phyloP scores from a whole-genome alignment of 306 rosid species.

The Casuarina cunninghamiana region DNA sequence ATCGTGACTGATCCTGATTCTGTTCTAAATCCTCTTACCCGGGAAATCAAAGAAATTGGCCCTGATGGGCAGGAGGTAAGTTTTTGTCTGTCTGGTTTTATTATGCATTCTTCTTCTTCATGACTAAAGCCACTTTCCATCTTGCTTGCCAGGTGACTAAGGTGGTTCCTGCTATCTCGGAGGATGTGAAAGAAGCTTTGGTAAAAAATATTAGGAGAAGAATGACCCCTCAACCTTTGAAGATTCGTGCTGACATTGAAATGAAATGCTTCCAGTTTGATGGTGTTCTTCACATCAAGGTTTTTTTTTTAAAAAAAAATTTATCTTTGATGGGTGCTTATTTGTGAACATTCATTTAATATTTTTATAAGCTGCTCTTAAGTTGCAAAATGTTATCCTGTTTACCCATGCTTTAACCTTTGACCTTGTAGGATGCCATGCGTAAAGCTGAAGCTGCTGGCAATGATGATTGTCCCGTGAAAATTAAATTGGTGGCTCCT shows the following conservation, averaged over 20 bases:
- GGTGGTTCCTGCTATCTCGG: constrained; percentile 84
- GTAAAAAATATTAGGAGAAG: constrained; percentile 83
- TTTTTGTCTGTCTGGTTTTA: neutral
- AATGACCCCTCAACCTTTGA: constrained; percentile 96
- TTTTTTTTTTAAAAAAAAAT: constrained; percentile 8
- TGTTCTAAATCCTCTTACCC: constrained; percentile 70
- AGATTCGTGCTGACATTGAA: constrained; percentile 93
- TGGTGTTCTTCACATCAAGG: constrained; percentile 96
- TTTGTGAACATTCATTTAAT: constrained; percentile 1
- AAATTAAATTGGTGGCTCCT: constrained; percentile 97
- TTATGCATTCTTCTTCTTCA: constrained; percentile 7
- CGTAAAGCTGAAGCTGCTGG: constrained; percentile 94
- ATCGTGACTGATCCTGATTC: constrained; percentile 90
- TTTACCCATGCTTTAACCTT: neutral
- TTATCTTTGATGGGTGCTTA: constrained; percentile 8
- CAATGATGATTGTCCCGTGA: constrained; percentile 87
- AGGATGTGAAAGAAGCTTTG: constrained; percentile 79
- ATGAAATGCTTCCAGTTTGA: constrained; percentile 98
- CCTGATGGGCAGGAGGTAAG: constrained; percentile 94
- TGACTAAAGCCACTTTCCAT: constrained; percentile 6
- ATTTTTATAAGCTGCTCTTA: constrained; percentile 6
- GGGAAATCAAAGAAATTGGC: constrained; percentile 79
- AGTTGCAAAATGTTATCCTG: neutral
- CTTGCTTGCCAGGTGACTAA: constrained; percentile 56
- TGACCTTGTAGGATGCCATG: constrained; percentile 80